Evolutionary conservation across 2,329 filamentous ascomycete species (phyloP), one percentile per base, ranked within the genome.

Genomic region (Hymenoscyphus albidus): DNA sequence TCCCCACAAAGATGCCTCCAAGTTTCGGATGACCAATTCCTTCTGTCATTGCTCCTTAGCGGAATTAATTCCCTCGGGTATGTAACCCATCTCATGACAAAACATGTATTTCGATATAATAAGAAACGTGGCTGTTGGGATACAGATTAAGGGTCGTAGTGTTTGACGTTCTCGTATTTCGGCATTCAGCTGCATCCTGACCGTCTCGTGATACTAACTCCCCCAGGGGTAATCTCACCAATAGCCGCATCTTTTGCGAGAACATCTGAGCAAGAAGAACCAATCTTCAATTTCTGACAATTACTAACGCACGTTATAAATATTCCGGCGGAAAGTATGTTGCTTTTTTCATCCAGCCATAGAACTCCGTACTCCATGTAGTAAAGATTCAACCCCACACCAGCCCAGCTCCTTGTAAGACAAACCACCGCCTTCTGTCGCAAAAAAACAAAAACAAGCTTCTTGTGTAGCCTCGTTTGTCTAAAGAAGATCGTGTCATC

Each of bases 131-230:
- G 18, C 22, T 51, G n/a, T 4, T 10, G 18, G 22, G 22, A 22
- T 10, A 51, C 18, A 22, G 6, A 51, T 51, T 10, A 51, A 22
- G 44, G 42, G 18, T 9, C 10, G 7, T 7, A 3, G 44, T 51
- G n/a, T 51, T 51, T 51, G 9, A 5, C 6, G 44, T 13, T 51
- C 44, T 51, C 44, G 44, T 51, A 51, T 51, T 51, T 51, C 44
- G n/a, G n/a, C 44, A 51, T 51, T 51, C 44, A 51, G 9, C 18
- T 51, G 44, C 44, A 51, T 51, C 44, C 44, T 51, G n/a, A 51
- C 12, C 22, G 44, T 51, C 44, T 51, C 44, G 44, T 22, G 44
- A 22, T 18, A n/a, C n/a, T 51, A 51, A 51, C 44, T 51, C 44
- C 18, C n/a, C 22, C 9, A 12, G 12, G 22, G 12, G 22, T 51